phyloP scores from a whole-genome alignment of 2,329 filamentous ascomycete species.

The Aureobasidium subglaciale region DNA sequence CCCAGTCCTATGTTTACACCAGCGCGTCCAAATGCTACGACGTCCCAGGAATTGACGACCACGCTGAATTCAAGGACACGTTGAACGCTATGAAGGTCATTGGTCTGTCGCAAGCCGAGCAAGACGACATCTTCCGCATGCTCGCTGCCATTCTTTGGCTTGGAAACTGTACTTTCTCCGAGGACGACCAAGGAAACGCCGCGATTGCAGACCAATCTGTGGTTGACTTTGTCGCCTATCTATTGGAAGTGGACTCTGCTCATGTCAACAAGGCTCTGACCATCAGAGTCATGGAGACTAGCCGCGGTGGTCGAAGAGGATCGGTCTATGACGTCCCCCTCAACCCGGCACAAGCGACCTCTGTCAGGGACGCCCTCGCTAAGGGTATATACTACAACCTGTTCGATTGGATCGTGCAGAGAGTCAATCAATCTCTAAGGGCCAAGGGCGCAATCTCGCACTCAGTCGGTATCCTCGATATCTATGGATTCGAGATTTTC shows the following conservation, averaged over 20 bases:
- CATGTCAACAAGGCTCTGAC: slow-evolving; percentile 83
- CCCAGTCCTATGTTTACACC: slow-evolving; percentile 88
- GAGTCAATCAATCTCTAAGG: slow-evolving; percentile 81
- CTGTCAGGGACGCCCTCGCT: slow-evolving; percentile 83
- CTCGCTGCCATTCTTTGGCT: slow-evolving; percentile 86
- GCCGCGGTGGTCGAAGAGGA: slow-evolving; percentile 57
- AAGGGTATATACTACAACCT: slow-evolving; percentile 97
- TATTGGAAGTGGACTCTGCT: slow-evolving; percentile 77
- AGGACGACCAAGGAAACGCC: slow-evolving; percentile 85
- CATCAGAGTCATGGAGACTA: slow-evolving; percentile 72
- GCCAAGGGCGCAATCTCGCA: slow-evolving; percentile 69
- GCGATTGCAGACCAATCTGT: slow-evolving; percentile 82
- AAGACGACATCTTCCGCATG: slow-evolving; percentile 96
- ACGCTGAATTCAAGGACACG: slow-evolving; percentile 82
- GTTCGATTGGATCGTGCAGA: slow-evolving; percentile 96
- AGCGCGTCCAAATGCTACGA: slow-evolving; percentile 91
- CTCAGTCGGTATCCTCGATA: slow-evolving; percentile 93
- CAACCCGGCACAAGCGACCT: slow-evolving; percentile 76
- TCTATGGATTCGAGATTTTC: slow-evolving; percentile 98
- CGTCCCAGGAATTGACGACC: slow-evolving; percentile 88
- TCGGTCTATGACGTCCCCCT: slow-evolving; percentile 68
- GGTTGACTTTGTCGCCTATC: slow-evolving; percentile 87
- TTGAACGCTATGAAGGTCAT: slow-evolving; percentile 93
- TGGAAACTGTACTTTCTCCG: slow-evolving; percentile 84
- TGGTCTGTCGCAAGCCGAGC: slow-evolving; percentile 77